Evolutionary conservation across 2,329 filamentous ascomycete species (phyloP).

Genomic region (Aspergillus awamori): DNA sequence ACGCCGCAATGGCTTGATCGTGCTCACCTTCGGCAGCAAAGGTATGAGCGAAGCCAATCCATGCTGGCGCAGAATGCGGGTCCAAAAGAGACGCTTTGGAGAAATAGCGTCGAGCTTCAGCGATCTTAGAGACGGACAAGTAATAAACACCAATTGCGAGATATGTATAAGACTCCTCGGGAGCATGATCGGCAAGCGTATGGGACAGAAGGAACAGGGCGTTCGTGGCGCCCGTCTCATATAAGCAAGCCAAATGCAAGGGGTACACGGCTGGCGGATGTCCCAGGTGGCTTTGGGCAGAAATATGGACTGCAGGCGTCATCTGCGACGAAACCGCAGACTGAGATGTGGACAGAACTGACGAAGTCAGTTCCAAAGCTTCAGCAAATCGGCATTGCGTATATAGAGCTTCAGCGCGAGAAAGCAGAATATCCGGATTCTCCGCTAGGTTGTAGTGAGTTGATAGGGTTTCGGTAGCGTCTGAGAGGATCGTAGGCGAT

Average conservation of each 20-base stretch:
- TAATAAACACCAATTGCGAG: slow-evolving; percentile 96
- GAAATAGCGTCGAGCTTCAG: slow-evolving; percentile 93
- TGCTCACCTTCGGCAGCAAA: slow-evolving; percentile 97
- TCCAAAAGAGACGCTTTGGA: slow-evolving; percentile 98
- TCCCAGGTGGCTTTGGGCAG: slow-evolving; percentile 44
- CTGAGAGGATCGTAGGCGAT: slow-evolving; percentile 78
- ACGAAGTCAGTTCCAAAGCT: slow-evolving; percentile 79
- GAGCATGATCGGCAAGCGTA: slow-evolving; percentile 87
- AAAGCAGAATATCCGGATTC: slow-evolving; percentile 88
- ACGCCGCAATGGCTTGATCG: slow-evolving; percentile 96
- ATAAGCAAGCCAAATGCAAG: slow-evolving; percentile 85
- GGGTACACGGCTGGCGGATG: slow-evolving; percentile 69
- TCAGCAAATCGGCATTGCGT: slow-evolving; percentile 93
- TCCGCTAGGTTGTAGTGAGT: slow-evolving; percentile 86
- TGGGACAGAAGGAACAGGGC: slow-evolving; percentile 89
- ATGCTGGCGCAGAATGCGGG: slow-evolving; percentile 92
- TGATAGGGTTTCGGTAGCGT: slow-evolving; percentile 85
- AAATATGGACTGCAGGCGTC: slow-evolving; percentile 30
- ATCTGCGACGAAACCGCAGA: slow-evolving; percentile 68
- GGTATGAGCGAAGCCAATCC: slow-evolving; percentile 98
- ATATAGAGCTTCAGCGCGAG: slow-evolving; percentile 87
- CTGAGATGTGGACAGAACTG: slow-evolving; percentile 79
- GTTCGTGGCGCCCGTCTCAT: slow-evolving; percentile 84
- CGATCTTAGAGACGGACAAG: slow-evolving; percentile 82
- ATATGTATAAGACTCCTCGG: slow-evolving; percentile 89